Evolutionary conservation across 805 yeast species (phyloP).

Genomic region (Isabelozyma rhagii): DNA sequence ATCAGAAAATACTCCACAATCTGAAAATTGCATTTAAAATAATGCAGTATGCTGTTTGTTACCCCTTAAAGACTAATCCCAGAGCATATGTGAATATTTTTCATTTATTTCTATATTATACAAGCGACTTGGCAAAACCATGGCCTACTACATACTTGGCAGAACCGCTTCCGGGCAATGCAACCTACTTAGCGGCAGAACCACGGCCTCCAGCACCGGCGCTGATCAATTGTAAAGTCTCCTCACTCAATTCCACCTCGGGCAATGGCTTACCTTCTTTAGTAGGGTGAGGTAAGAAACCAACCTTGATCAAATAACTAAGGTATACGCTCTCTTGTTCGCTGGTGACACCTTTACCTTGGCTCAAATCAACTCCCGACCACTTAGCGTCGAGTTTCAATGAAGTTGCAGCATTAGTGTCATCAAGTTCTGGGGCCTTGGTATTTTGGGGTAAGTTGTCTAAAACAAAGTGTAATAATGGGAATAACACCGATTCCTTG

Average conservation of each 20-base stretch:
- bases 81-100: too few species aligned
- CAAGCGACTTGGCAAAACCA: too few species aligned
- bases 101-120: too few species aligned
- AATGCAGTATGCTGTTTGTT: too few species aligned
- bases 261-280: slow-evolving; percentile 50
- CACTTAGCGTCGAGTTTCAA: slow-evolving; percentile 57
- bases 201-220: slow-evolving; percentile 77
- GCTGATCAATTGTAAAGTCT: slow-evolving; percentile 52
- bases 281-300: slow-evolving; percentile 70
- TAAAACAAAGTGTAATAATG: slow-evolving; percentile 88
- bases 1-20: too few species aligned
- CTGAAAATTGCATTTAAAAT: too few species aligned
- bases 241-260: slow-evolving; percentile 48
- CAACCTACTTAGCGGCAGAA: slow-evolving; percentile 48
- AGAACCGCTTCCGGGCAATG: background rate
- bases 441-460: slow-evolving; percentile 89
- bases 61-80: too few species aligned
- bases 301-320: slow-evolving; percentile 74
- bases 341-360: slow-evolving; percentile 72
- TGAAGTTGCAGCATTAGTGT: slow-evolving; percentile 71
- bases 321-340: slow-evolving; percentile 72
- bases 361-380: slow-evolving; percentile 64
- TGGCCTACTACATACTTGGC: too few species aligned
- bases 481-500: slow-evolving; percentile 84
- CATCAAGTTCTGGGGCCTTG: slow-evolving; percentile 94